phyloP scores from a whole-genome alignment of 805 yeast genomes.

The Monosporozyma yasuniensis region DNA sequence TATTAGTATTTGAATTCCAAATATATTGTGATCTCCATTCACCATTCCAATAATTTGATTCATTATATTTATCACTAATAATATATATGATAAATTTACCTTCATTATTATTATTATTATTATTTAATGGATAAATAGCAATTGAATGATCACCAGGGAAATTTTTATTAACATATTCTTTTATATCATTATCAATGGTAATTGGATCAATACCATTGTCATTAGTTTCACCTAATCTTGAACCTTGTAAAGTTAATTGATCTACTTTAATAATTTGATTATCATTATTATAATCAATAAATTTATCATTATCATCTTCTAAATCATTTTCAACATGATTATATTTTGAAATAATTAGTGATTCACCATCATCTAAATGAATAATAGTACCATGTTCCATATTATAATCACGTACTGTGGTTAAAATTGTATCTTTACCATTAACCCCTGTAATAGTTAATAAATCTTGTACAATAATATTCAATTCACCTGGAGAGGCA shows the following conservation, averaged over 20 bases:
- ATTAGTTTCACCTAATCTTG: conserved; percentile 36
- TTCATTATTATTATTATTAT: conserved; percentile 7
- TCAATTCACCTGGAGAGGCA: conserved; percentile 30
- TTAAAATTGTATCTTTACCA: conserved; percentile 28
- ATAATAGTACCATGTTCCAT: conserved; percentile 29
- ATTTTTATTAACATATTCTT: conserved; percentile 49
- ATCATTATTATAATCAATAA: conserved; percentile 43
- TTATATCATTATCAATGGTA: conserved; percentile 11
- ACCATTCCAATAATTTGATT: conserved; percentile 81
- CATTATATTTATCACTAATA: conserved; percentile 63
- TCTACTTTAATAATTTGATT: conserved; percentile 48
- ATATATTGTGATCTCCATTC: conserved; percentile 69
- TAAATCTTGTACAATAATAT: conserved; percentile 34
- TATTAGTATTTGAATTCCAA: conserved; percentile 28
- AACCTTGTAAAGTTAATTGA: conserved; percentile 38
- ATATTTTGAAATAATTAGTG: conserved; percentile 39
- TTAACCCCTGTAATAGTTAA: conserved; percentile 35
- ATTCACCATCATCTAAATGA: conserved; percentile 23
- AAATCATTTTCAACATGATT: conserved; percentile 41
- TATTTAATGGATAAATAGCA: conserved; percentile 35
- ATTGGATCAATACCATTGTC: not conserved
- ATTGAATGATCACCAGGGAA: conserved; percentile 49
- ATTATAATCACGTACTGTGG: conserved; percentile 35
- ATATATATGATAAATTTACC: conserved; percentile 40
- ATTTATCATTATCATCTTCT: conserved; percentile 38